Percentiles rank a stretch among this genome's conserved stretches.
These are phyloP conservation scores for Mastigamoeba balamuthi DNA, from an alignment of 78 protist species.

Conservation along the genomic window DNA sequence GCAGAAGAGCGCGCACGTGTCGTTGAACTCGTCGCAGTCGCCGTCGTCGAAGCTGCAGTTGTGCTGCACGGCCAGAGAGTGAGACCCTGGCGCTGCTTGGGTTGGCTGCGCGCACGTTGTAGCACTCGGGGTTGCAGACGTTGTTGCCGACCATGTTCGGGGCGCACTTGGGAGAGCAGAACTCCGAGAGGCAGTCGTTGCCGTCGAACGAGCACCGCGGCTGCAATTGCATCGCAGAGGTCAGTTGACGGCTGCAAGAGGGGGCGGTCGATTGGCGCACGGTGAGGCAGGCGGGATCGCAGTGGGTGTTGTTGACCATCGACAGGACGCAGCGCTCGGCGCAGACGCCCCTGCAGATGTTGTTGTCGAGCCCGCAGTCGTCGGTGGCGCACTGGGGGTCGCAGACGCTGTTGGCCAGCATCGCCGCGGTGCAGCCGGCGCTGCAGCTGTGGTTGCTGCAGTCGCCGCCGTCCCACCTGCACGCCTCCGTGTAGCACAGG, in stretches of 20 bases:
- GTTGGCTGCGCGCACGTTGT: neutral
- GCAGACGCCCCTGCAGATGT: no score
- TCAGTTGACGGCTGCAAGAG: no score
- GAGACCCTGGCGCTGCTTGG: neutral
- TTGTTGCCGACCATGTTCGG: constrained; percentile 3
- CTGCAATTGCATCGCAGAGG: no score
- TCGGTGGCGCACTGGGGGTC: constrained; percentile 12
- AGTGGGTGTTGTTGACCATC: no score
- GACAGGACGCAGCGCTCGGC: no score
- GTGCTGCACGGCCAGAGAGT: neutral
- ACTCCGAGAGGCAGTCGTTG: neutral
- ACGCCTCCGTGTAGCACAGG: neutral
- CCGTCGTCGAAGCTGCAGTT: constrained; percentile 14
- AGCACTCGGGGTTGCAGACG: constrained; percentile 10
- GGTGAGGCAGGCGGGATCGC: no score
- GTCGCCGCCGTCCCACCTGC: constrained; percentile 13
- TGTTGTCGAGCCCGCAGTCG: constrained; percentile 4
- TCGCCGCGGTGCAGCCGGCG: neutral
- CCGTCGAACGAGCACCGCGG: constrained; percentile 2
- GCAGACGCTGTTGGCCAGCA: constrained; percentile 2
- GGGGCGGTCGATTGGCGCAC: no score
- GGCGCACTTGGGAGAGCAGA: constrained; percentile 8
- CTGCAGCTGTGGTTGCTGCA: constrained; percentile 2
- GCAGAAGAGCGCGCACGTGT: constrained; percentile 3
- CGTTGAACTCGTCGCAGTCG: constrained; percentile 9